Conservation (phyloP, 192 early-diverging fungal species). For the Gamsiella multidivaricata region DNA sequence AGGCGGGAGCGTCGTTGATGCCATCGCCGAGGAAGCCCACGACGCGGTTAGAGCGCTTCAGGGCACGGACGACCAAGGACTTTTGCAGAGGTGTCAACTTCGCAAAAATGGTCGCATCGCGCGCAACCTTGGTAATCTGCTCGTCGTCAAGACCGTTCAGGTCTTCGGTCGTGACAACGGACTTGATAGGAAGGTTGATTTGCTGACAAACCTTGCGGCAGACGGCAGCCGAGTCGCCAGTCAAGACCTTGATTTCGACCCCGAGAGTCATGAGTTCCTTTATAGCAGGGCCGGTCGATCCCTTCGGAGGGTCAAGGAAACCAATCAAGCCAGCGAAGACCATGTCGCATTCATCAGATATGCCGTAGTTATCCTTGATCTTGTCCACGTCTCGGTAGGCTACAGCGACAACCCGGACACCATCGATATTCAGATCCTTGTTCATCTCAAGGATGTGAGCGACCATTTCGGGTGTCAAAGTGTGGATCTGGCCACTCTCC, state of each 20-base stretch:
- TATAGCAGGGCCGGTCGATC: slow-evolving; percentile 53
- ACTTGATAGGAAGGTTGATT: slow-evolving; percentile 56
- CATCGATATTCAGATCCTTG: slow-evolving; percentile 48
- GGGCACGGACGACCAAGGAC: slow-evolving; percentile 47
- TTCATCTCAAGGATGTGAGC: slow-evolving; percentile 27
- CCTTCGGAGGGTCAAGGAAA: slow-evolving; percentile 65
- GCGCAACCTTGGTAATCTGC: slow-evolving; percentile 44
- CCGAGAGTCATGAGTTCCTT: slow-evolving; percentile 48
- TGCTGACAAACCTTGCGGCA: slow-evolving; percentile 59
- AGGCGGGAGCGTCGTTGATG: slow-evolving; percentile 66
- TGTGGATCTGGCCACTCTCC: slow-evolving; percentile 7
- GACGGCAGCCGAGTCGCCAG: slow-evolving; percentile 63
- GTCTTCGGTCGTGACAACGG: slow-evolving; percentile 53
- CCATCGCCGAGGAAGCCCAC: slow-evolving; percentile 67
- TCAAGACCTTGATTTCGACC: slow-evolving; percentile 64
- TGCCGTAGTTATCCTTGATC: slow-evolving; percentile 15
- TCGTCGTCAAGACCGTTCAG: slow-evolving; percentile 47
- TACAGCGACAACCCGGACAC: slow-evolving; percentile 62
- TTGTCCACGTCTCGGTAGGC: slow-evolving; percentile 48
- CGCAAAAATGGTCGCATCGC: slow-evolving; percentile 60
- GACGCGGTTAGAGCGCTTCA: slow-evolving; percentile 50
- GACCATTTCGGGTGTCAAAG: slow-evolving; percentile 31
- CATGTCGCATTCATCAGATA: slow-evolving; percentile 55
- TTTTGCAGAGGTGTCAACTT: slow-evolving; percentile 65
- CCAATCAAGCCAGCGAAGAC: slow-evolving; percentile 58